Evolutionary conservation across 1,284 basidiomycete species (phyloP), one percentile per base, ranked within the genome.

Genomic region (Retiboletus flavoniger): DNA sequence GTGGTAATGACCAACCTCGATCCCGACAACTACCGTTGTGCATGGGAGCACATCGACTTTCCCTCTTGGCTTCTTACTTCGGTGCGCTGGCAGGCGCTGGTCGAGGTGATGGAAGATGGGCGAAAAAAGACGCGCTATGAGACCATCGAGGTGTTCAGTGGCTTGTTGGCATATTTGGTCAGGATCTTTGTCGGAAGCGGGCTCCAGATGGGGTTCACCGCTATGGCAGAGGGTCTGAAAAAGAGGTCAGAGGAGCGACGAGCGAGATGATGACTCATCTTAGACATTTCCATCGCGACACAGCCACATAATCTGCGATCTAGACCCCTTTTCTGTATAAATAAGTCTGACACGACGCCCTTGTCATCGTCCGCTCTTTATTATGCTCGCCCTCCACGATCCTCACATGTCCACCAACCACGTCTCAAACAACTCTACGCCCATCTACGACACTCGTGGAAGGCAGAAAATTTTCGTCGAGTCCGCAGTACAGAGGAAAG

Each of bases 21-120:
- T 57, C 66, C 71, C 31, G 76, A 74, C 38, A 75, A 77, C 39
- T 75, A 78, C 62, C 78, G 80, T 29, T 75, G 81, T 34, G 78
- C 82, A n/a, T 89, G 87, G 87, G 62, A 69, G 43, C 75, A 72
- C 34, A 58, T 70, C 21, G 67, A 72, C 2, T 68, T 74, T n/a
- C 76, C 78, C 13, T 43, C 53, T 2, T 85, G 80, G 75, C 57
- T 87, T 14, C 50, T 89, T 31, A 61, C 61, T 19, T 70, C 80
- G 0, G 78, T 83, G 57, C 77, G 87, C 28, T 88, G 85, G 87
- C 87, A 90, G 66, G 74, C 73, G 53, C 64, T 90, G 49, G 79
- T 74, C 26, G 74, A 75, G 19, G 75, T 75, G 8, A 74, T 72
- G 16, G 83, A 79, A 34, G 60, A 67, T 1, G 69, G 66, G 7